Evolutionary conservation across 2,329 filamentous ascomycete genomes (phyloP).

Genomic region (Botryotinia narcissicola): DNA sequence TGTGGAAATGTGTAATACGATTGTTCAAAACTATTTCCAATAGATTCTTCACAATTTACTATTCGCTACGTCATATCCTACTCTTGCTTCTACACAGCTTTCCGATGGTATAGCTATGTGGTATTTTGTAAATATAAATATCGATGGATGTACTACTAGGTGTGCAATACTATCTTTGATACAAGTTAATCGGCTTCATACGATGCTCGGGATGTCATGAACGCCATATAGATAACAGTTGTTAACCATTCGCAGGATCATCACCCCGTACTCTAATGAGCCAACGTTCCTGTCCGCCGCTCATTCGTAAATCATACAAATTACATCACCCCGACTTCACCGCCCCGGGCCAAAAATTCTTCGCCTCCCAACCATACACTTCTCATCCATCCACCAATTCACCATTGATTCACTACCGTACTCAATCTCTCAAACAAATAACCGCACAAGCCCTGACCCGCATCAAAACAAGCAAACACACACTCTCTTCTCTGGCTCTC

Average conservation of each 20-base stretch:
- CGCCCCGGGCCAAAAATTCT: neutral
- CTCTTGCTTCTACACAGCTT: neutral
- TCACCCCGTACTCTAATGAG: neutral
- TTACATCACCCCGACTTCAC: neutral
- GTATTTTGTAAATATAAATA: neutral
- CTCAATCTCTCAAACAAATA: neutral
- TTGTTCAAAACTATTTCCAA: neutral
- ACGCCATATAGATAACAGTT: no score
- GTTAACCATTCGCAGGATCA: neutral
- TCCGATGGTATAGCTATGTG: neutral
- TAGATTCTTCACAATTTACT: neutral
- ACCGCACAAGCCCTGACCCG: neutral
- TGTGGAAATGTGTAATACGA: neutral
- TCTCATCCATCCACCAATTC: neutral
- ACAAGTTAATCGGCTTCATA: neutral
- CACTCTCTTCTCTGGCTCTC: constrained; percentile 7
- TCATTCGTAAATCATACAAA: neutral
- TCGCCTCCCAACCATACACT: neutral
- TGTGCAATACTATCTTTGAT: neutral
- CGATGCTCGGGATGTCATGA: no score
- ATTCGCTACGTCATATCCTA: neutral
- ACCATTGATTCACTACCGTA: neutral
- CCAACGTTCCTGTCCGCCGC: no score
- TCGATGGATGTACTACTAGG: neutral
- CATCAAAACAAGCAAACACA: constrained; percentile 11